Conservation (phyloP, 192 early-diverging fungal genomes). For the Podila epicladia region DNA sequence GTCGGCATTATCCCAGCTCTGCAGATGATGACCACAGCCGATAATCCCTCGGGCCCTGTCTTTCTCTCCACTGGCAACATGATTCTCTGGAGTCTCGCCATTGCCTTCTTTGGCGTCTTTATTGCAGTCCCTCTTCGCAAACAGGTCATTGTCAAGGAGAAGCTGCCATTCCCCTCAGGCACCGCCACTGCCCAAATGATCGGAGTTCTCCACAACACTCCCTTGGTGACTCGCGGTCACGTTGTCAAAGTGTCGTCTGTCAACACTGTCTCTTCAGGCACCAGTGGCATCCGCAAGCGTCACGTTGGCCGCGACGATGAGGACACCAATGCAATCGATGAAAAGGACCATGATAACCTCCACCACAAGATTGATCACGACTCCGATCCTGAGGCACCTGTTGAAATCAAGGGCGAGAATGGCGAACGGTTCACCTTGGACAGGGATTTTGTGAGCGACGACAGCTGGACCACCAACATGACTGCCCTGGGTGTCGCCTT, state of each 20-base stretch:
- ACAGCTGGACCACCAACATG: conserved; percentile 71
- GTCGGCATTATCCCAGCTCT: conserved; percentile 86
- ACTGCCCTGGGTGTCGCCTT: conserved; percentile 65
- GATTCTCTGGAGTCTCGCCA: conserved; percentile 78
- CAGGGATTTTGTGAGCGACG: conserved; percentile 53
- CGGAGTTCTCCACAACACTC: conserved; percentile 70
- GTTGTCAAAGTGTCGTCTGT: no score
- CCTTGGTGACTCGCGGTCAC: conserved; percentile 51
- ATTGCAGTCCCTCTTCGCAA: conserved; percentile 84
- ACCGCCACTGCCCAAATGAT: conserved; percentile 91
- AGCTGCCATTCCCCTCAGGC: conserved; percentile 87
- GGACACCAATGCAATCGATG: no score
- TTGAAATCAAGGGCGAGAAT: conserved; percentile 20
- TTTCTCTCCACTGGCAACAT: conserved; percentile 58
- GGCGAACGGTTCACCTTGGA: conserved; percentile 38
- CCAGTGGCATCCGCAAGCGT: no score
- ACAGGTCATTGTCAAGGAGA: conserved; percentile 83
- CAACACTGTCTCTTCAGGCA: no score
- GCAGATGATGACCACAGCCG: conserved; percentile 70
- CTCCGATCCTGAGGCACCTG: no score
- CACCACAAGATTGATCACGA: no score
- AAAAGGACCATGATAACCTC: no score
- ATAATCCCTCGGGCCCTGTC: conserved; percentile 62
- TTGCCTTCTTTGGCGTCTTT: conserved; percentile 91
- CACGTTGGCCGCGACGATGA: no score